phyloP scores from a whole-genome alignment of 2,329 filamentous ascomycete species.

The Pyrenophora graminea region DNA sequence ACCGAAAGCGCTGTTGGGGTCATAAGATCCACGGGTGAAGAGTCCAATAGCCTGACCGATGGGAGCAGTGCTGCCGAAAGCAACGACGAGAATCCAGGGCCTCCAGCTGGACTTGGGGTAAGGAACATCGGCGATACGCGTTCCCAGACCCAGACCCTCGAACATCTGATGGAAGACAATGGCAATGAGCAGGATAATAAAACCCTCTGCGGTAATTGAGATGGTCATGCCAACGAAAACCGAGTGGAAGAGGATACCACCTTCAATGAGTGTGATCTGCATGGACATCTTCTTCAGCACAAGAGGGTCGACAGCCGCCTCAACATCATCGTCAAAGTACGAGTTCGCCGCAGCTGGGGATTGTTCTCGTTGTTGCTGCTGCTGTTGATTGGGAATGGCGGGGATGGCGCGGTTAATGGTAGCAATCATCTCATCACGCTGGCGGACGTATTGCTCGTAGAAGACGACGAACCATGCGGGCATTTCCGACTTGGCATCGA shows the following conservation, averaged over 20 bases:
- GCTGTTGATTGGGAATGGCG: constrained; percentile 37
- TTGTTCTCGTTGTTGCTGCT: constrained; percentile 19
- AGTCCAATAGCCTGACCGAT: constrained; percentile 69
- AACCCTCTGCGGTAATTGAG: constrained; percentile 62
- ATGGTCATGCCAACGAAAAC: constrained; percentile 67
- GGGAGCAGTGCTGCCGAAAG: constrained; percentile 67
- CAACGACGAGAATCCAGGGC: constrained; percentile 65
- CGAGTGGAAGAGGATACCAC: constrained; percentile 66
- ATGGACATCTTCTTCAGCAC: constrained; percentile 46
- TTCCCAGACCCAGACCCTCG: constrained; percentile 66
- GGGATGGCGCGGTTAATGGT: constrained; percentile 53
- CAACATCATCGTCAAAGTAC: constrained; percentile 45
- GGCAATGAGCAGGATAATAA: constrained; percentile 62
- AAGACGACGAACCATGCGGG: constrained; percentile 67
- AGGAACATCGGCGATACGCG: constrained; percentile 62
- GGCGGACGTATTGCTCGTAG: constrained; percentile 66
- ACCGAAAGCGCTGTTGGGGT: constrained; percentile 66
- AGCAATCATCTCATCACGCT: constrained; percentile 62
- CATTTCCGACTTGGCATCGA: constrained; percentile 53
- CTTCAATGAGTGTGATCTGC: constrained; percentile 57
- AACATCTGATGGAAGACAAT: constrained; percentile 68
- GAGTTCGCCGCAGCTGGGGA: constrained; percentile 29
- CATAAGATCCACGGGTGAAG: constrained; percentile 60
- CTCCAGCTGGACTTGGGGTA: constrained; percentile 61
- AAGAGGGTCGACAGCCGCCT: constrained; percentile 44